Base-by-base conservation (phyloP, 768 basidiomycete genomes). In the Pleurotus ostreatus region DNA sequence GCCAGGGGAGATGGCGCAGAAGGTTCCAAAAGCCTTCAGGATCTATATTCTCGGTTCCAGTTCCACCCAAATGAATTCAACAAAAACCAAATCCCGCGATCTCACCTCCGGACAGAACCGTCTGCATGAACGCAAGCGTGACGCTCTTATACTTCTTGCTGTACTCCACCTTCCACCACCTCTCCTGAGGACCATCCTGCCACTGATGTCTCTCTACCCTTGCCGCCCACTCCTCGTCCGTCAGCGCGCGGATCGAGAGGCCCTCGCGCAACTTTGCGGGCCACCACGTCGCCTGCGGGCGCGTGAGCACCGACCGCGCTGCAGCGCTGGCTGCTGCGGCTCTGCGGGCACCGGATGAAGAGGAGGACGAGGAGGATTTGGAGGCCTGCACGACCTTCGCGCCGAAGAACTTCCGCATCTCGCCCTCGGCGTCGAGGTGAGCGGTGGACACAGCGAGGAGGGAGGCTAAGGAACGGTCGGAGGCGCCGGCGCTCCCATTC, bases 341-440 rank as follows among this genome's bases (percentile, higher is more conserved):
- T 23, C 23, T 23, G 23, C 23, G 23, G 23, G 23, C 23, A 23
- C 23, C 23, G 4, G 23, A 23, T 5, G 23, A 23, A 23, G 23
- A 23, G 23, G 68, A 64, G 1, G 70, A 58, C 1, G 73, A 61
- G 11, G 70, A 60, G 8, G 30, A 8, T 16, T 81, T 82, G 25
- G 77, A 78, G 2, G 87, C 83, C n/a, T 78, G 75, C 7, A 98
- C 81, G 56, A 97, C 94, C 64, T 87, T 90, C 16, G 91, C 81
- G 1, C 96, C 96, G 66, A 99, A 99, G 78, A 98, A 96, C 60
- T 85, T 88, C 55, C 89, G 85, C 71, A 98, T 82, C 66, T 99
- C 97, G 0, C 88, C 88, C 57, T 96, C 94, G 9, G 86, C 78
- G 60, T 98, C 94, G 13, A 99, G 83, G 62, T 92, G 79, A 40